A percentile compares a stretch with the other conserved stretches of the same genome.
These are phyloP conservation scores for Polychaeton citri DNA, from an alignment of 2,329 filamentous ascomycete genomes.

Conservation along the genomic window DNA sequence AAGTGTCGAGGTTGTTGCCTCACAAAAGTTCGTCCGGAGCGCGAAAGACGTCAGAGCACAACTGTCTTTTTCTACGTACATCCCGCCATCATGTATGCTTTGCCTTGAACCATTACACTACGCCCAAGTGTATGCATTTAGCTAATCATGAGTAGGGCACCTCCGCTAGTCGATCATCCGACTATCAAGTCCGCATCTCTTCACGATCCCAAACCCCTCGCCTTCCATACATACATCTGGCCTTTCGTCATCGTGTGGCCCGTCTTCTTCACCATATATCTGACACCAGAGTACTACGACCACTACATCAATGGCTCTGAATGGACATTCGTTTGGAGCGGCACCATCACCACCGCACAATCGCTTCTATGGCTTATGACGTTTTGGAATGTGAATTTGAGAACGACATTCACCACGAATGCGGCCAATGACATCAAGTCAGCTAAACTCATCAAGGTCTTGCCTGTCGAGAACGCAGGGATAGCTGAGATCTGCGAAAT, in stretches of 20 bases:
- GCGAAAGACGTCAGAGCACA: too few species aligned
- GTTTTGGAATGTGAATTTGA: conserved; percentile 89
- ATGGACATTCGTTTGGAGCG: conserved; percentile 95
- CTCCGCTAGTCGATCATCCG: conserved; percentile 77
- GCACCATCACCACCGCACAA: conserved; percentile 75
- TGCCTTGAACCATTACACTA: too few species aligned
- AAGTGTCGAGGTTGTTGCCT: too few species aligned
- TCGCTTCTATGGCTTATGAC: conserved; percentile 88
- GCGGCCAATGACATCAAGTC: conserved; percentile 55
- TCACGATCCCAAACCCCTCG: conserved; percentile 69
- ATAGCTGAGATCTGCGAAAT: conserved; percentile 76
- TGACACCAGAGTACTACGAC: conserved; percentile 72
- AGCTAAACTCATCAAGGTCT: conserved; percentile 81
- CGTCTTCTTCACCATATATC: conserved; percentile 75
- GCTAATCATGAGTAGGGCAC: not conserved
- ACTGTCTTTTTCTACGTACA: too few species aligned
- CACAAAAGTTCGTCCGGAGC: too few species aligned
- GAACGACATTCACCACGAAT: conserved; percentile 66
- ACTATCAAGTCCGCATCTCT: conserved; percentile 83
- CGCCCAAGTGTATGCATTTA: too few species aligned
- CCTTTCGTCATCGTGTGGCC: conserved; percentile 90
- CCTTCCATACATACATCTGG: conserved; percentile 82
- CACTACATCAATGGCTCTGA: conserved; percentile 85
- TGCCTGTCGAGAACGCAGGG: conserved; percentile 81
- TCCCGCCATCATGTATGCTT: too few species aligned